Percentiles rank a stretch among this genome's conserved stretches.
phyloP scores from a whole-genome alignment of 2,329 filamentous ascomycete species.

The Ustulina deusta region DNA sequence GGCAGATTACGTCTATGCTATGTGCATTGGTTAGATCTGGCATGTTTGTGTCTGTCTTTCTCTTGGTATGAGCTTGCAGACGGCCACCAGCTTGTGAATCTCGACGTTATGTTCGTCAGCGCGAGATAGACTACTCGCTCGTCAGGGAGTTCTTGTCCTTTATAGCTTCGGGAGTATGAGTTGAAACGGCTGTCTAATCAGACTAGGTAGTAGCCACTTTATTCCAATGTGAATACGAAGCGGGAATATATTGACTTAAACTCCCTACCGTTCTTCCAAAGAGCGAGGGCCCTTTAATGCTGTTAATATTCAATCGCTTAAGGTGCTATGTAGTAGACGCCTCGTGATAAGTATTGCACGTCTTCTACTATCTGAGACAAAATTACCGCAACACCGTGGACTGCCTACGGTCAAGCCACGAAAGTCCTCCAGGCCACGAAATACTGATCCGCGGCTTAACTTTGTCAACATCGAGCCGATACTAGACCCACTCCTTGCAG shows the following conservation, averaged over 20 bases:
- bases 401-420: no score
- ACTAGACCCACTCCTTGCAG: background rate
- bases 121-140: conserved; percentile 34
- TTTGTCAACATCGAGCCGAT: background rate
- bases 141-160: conserved; percentile 30
- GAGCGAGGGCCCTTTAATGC: background rate
- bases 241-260: background rate
- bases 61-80: conserved; percentile 21
- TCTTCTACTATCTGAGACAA: background rate
- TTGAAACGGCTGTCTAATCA: background rate
- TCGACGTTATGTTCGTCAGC: conserved; percentile 24
- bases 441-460: background rate
- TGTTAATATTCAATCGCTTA: conserved; percentile 1
- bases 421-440: background rate
- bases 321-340: conserved; percentile 5
- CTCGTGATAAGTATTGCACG: background rate
- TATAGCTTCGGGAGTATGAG: background rate
- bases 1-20: conserved; percentile 19
- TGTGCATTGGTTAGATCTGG: conserved; percentile 22
- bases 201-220: background rate
- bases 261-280: background rate
- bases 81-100: conserved; percentile 7
- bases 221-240: background rate
- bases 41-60: conserved; percentile 6
- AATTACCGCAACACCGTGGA: no score